Base-by-base conservation (phyloP, 2,329 filamentous ascomycete genomes). In the Tolypocladium endophyticum region DNA sequence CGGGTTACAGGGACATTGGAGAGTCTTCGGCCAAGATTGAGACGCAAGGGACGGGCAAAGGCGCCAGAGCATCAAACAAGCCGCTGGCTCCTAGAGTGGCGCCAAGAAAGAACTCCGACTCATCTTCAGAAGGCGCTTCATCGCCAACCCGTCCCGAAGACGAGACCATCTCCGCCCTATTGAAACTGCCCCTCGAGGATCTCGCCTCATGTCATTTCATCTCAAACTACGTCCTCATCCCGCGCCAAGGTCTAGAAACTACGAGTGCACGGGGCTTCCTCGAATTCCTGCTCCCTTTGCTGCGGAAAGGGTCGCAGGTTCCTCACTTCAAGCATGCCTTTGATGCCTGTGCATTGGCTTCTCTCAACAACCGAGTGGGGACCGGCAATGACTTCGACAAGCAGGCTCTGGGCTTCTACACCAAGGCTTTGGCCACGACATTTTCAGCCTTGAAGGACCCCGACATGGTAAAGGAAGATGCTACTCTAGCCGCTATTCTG, bases 1-100 rank as follows among this genome's bases (percentile, higher is more conserved):
- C 85, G 4, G 85, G 85, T 43, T 87, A 87, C 71, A 83, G 83
- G 68, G 83, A 87, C 66, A 84, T 87, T 63, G 86, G 88, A 65
- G 86, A 89, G 64, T 73, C 88, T 25, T 80, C 50, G 7, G 12
- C 50, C 50, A 53, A 53, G 28, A 53, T 6, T 35, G 50, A 35
- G 28, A 88, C 61, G 87, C 88, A 66, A 81, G 86, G 58, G 85
- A 88, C 69, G 84, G 50, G n/a, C 16, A 58, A 57, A 30, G 7
- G 43, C 35, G 35, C 28, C 35, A 52, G 88, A 73, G 88, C 86
- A 64, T 83, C 84, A 1, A 86, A 85, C 35, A 84, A 85, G 66
- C 77, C 80, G 62, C 79, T 84, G 65, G 84, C 82, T 12, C 78
- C 80, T 59, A 84, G 81, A 66, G 76, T 78, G 50, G 80, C 28